These are phyloP conservation scores for Candida khao-thaluensis DNA, from an alignment of 805 yeast genomes.

Conservation along the genomic window DNA sequence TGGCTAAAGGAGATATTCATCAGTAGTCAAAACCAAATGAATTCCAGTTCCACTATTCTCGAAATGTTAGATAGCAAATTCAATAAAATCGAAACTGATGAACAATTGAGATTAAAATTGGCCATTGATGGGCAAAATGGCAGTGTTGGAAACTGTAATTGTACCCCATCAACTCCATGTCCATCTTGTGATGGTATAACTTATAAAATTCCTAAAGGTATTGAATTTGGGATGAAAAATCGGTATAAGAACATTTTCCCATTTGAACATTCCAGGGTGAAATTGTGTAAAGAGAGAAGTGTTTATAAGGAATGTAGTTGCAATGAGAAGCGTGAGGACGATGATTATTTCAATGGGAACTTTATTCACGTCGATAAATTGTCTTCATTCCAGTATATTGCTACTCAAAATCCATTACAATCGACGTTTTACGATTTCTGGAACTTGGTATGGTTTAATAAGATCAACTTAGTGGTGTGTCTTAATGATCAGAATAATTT, in stretches of 20 bases:
- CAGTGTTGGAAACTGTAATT: slow-evolving; percentile 16
- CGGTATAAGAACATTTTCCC: slow-evolving; percentile 50
- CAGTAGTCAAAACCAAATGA: neutral
- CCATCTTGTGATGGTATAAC: slow-evolving; percentile 41
- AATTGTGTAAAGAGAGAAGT: slow-evolving; percentile 18
- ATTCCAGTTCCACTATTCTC: slow-evolving; percentile 22
- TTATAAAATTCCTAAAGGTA: slow-evolving; percentile 42
- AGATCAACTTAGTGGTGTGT: slow-evolving; percentile 36
- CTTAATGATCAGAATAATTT: slow-evolving; percentile 29
- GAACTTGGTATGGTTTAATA: slow-evolving; percentile 36
- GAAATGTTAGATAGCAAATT: slow-evolving; percentile 29
- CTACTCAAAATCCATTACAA: slow-evolving; percentile 45
- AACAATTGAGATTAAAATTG: slow-evolving; percentile 35
- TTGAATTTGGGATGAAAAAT: slow-evolving; percentile 45
- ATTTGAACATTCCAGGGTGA: slow-evolving; percentile 48
- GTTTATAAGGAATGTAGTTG: neutral
- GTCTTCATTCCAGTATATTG: slow-evolving; percentile 33
- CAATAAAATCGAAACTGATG: slow-evolving; percentile 37
- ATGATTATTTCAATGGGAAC: slow-evolving; percentile 48
- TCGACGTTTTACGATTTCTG: slow-evolving; percentile 46
- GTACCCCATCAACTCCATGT: slow-evolving; percentile 43
- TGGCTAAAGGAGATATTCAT: slow-evolving; percentile 28
- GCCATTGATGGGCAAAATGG: slow-evolving; percentile 20
- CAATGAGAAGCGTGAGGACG: slow-evolving; percentile 13
- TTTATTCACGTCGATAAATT: slow-evolving; percentile 33